Evolutionary conservation across 2,329 filamentous ascomycete genomes (phyloP), one percentile per base, ranked within the genome.

Genomic region (Daldinia sp.): DNA sequence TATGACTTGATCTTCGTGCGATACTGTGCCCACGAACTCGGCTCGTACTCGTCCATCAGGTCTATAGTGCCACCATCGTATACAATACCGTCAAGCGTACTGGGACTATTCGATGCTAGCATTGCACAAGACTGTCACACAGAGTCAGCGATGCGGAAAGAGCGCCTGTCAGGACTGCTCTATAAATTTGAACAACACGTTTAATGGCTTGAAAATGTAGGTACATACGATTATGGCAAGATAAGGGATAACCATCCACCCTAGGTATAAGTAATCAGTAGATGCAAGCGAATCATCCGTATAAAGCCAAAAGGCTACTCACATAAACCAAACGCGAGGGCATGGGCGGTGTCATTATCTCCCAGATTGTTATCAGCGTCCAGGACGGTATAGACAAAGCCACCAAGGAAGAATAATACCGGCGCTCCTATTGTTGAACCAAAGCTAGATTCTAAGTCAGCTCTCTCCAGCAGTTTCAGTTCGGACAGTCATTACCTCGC

Each of bases 171-270:
- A 7, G 51, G 18, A 41, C 15, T 12, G 6, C 30, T 18, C 1
- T 26, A 33, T 44, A 1, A 9, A 13, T 2, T 39, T 39, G 4
- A 50, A 26, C 3, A 18, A 12, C 13, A 1, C 44, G 6, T 50
- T 26, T 20, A 7, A 15, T 18, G 18, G 13, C 5, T 39, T 37
- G 1, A 13, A 18, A 9, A 23, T 54, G 26, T 60, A 18, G 6
- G 23, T 10, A 68, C 68, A n/a, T 67, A 71, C 69, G 1, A 78
- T 71, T 7, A 78, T 78, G 44, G 77, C 77, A 3, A 78, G 73
- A 30, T 77, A 75, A 0, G 77, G 76, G 42, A 79, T 77, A 9
- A 77, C 75, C 76, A 78, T 78, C 77, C 76, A 79, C 77, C 77
- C 77, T 78, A 30, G 28, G 4, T 15, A 18, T 10, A 30, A 7